Evolutionary conservation across 371 early-diverging fungal species (phyloP).

Genomic region (Apophysomyces trapeziformis): DNA sequence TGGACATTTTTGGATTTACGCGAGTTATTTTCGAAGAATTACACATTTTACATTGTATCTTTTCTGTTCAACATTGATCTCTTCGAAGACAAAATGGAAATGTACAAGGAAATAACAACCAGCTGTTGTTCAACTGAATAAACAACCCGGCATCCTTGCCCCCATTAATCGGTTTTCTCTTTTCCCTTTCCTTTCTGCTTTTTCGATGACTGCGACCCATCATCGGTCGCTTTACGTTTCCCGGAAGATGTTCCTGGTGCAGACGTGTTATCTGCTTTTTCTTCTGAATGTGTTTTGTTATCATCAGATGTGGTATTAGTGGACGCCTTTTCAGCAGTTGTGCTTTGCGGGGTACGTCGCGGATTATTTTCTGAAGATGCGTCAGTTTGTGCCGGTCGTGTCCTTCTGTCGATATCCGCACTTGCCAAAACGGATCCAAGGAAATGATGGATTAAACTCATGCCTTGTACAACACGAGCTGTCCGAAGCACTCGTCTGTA

Average conservation of each 20-base stretch:
- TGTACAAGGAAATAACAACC: conserved; percentile 5
- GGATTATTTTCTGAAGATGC: neutral
- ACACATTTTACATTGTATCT: too few relatives aligned
- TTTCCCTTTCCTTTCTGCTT: conserved; percentile 29
- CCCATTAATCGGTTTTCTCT: conserved; percentile 20
- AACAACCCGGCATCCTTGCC: neutral
- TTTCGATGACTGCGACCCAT: conserved; percentile 11
- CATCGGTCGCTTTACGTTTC: conserved; percentile 14
- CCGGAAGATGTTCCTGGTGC: neutral
- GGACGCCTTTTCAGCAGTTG: neutral
- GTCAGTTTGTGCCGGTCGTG: conserved; percentile 16
- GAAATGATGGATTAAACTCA: conserved; percentile 52
- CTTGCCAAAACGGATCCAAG: conserved; percentile 50
- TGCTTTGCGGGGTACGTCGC: conserved; percentile 14
- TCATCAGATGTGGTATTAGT: conserved; percentile 5
- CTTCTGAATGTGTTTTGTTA: conserved; percentile 6
- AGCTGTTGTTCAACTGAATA: conserved; percentile 4
- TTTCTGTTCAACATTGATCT: too few relatives aligned
- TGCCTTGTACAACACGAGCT: conserved; percentile 52
- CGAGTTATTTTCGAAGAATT: too few relatives aligned
- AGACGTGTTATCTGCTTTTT: neutral
- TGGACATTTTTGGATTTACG: too few relatives aligned
- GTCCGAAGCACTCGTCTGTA: conserved; percentile 35
- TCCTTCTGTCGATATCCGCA: conserved; percentile 38
- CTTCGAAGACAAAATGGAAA: neutral